A percentile compares a stretch with the other conserved stretches of the same genome.
Evolutionary conservation across 116 monocot species (phyloP).

Genomic region (Dioscorea cayenensis): DNA sequence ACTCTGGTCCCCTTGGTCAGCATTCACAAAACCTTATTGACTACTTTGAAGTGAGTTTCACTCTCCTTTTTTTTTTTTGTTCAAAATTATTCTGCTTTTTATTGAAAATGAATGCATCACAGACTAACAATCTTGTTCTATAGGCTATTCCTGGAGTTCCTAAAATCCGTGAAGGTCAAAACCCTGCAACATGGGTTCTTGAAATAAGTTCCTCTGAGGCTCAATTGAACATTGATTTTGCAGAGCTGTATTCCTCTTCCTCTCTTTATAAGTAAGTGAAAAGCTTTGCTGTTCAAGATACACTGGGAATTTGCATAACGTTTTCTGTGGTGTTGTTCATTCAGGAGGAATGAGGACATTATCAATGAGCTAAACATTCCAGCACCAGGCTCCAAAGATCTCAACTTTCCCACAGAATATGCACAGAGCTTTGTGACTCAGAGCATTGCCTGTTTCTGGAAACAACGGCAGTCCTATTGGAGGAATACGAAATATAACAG

Average conservation of each 20-base stretch:
- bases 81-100: not conserved
- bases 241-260: conserved; percentile 44
- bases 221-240: conserved; percentile 41
- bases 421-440: conserved; percentile 35
- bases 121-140: not conserved
- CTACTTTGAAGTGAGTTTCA: conserved; percentile 69
- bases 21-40: conserved; percentile 50
- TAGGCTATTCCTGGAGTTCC: conserved; percentile 66
- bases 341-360: conserved; percentile 35
- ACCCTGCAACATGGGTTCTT: conserved; percentile 76
- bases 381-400: conserved; percentile 19
- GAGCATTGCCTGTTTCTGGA: conserved; percentile 67
- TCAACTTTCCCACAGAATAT: conserved; percentile 42
- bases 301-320: too few species aligned
- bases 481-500: conserved; percentile 71
- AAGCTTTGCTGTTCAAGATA: too few species aligned
- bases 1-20: conserved; percentile 68
- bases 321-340: not conserved
- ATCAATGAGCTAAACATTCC: conserved; percentile 30
- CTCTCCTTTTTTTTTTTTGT: not conserved
- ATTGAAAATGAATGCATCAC: not conserved
- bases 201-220: conserved; percentile 61
- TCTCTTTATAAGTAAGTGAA: conserved; percentile 34
- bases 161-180: conserved; percentile 50
- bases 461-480: conserved; percentile 74